phyloP scores from a whole-genome alignment of 306 rosid species.

The Alnus rubra region DNA sequence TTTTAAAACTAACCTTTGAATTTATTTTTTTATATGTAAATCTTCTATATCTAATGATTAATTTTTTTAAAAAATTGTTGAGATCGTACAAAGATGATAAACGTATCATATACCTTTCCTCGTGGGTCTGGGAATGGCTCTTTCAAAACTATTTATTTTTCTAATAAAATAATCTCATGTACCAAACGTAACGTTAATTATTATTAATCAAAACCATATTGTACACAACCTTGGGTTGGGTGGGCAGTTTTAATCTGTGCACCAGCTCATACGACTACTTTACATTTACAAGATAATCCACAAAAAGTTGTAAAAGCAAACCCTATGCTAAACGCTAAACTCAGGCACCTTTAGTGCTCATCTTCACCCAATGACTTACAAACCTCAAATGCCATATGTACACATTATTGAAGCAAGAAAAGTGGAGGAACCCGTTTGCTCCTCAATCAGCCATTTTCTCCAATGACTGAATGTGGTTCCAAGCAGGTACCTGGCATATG shows the following conservation, averaged over 20 bases:
- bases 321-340: conserved; percentile 17
- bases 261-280: conserved; percentile 15
- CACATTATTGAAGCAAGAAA: conserved; percentile 34
- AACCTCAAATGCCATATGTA: conserved; percentile 36
- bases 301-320: conserved; percentile 14
- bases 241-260: not conserved
- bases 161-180: too few relatives aligned
- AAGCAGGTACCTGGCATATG: conserved; percentile 43
- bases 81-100: too few relatives aligned
- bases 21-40: too few relatives aligned
- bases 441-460: conserved; percentile 53
- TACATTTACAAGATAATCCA: conserved; percentile 13
- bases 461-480: conserved; percentile 69
- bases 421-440: conserved; percentile 57
- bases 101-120: too few relatives aligned
- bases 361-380: conserved; percentile 15
- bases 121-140: too few relatives aligned
- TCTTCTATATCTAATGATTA: too few relatives aligned
- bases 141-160: too few relatives aligned
- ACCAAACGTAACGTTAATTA: too few relatives aligned
- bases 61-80: too few relatives aligned
- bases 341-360: conserved; percentile 38
- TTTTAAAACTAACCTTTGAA: too few relatives aligned
- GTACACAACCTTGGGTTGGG: not conserved
- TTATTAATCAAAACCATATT: not conserved